These are phyloP conservation scores for Metarhizium rileyi DNA, from an alignment of 2,329 filamentous ascomycete species.

Conservation along the genomic window DNA sequence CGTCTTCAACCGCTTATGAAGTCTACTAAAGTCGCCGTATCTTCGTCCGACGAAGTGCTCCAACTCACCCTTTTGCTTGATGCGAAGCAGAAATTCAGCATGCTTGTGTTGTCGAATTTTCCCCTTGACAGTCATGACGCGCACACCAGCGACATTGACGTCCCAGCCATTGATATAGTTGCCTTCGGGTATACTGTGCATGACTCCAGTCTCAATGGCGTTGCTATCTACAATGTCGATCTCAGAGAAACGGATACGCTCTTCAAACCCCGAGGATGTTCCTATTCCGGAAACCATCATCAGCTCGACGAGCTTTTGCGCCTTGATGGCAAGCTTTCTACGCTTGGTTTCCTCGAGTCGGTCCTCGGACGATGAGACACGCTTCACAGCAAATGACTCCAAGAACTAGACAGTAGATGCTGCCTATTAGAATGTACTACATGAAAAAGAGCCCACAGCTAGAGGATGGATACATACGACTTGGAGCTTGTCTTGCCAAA, in stretches of 20 bases:
- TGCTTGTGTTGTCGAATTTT: conserved; percentile 87
- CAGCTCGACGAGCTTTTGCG: conserved; percentile 88
- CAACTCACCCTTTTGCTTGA: conserved; percentile 65
- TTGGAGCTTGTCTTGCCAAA: conserved; percentile 98
- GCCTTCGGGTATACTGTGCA: conserved; percentile 81
- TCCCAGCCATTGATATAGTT: conserved; percentile 95
- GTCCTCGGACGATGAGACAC: conserved; percentile 95
- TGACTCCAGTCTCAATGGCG: conserved; percentile 81
- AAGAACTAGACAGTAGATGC: conserved; percentile 55
- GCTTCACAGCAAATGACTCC: conserved; percentile 93
- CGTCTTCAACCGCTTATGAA: conserved; percentile 69
- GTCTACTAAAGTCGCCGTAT: conserved; percentile 76
- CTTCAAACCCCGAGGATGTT: conserved; percentile 93
- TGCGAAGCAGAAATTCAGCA: conserved; percentile 83
- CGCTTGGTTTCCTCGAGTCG: conserved; percentile 93
- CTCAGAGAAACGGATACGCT: conserved; percentile 92
- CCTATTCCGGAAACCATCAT: conserved; percentile 99
- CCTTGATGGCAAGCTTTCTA: conserved; percentile 83
- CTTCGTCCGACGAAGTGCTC: conserved; percentile 75
- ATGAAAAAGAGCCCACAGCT: too few species aligned
- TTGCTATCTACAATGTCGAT: conserved; percentile 92
- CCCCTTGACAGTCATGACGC: conserved; percentile 70
- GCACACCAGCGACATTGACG: conserved; percentile 85
- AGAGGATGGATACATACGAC: conserved; percentile 49
- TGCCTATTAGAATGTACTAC: neutral